Evolutionary conservation across 202 grass and related monocot genomes (phyloP).

Genomic region (Brachypodium distachyon): DNA sequence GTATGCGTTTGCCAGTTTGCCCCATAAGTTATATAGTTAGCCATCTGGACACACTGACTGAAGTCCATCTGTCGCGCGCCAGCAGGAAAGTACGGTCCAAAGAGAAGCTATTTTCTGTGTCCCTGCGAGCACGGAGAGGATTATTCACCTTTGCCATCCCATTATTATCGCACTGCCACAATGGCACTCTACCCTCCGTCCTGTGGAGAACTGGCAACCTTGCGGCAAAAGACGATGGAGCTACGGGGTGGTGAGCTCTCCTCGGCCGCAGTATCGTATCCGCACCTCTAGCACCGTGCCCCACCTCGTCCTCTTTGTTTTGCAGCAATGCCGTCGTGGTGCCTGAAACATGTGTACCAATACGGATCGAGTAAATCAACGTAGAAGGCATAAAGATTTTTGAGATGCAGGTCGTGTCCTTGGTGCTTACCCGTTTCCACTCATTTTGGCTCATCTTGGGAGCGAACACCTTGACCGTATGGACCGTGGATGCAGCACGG

Average conservation of each 20-base stretch:
- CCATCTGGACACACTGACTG: constrained; percentile 5
- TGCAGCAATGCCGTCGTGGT: constrained; percentile 69
- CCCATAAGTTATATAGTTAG: neutral
- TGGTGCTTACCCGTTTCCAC: constrained; percentile 41
- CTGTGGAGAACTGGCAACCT: neutral
- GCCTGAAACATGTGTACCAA: constrained; percentile 52
- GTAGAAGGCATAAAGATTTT: too few species aligned
- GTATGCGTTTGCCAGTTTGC: neutral
- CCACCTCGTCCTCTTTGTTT: constrained; percentile 35
- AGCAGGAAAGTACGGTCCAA: neutral
- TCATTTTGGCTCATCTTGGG: constrained; percentile 41
- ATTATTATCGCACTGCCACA: neutral
- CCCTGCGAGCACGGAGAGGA: neutral
- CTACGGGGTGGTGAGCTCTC: constrained; percentile 52
- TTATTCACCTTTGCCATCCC: neutral
- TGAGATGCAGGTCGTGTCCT: too few species aligned
- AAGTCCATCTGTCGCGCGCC: neutral
- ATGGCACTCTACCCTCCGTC: neutral
- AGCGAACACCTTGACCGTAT: constrained; percentile 40
- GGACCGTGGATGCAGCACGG: constrained; percentile 32
- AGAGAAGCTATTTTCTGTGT: neutral
- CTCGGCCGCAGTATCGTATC: constrained; percentile 47
- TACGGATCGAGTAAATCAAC: too few species aligned
- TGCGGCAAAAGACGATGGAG: neutral
- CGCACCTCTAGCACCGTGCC: constrained; percentile 44